These are phyloP conservation scores for Lepidium didymum DNA, from an alignment of 345 rosid genomes.

Conservation along the genomic window DNA sequence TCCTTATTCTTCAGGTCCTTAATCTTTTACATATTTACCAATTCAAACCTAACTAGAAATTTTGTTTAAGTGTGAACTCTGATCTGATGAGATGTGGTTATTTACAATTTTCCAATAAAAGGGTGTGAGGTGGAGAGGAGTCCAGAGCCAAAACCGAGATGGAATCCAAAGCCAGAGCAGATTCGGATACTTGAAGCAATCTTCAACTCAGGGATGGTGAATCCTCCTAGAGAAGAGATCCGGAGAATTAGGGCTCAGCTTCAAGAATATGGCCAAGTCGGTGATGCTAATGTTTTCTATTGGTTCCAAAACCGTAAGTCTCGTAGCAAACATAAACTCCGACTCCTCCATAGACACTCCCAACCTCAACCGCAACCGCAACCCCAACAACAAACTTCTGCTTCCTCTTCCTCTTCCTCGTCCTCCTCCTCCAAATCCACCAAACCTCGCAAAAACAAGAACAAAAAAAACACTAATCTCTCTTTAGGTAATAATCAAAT, in stretches of 20 bases:
- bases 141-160: slow-evolving; percentile 96
- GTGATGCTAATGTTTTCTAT: slow-evolving; percentile 95
- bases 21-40: not conserved
- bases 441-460: slow-evolving; percentile 33
- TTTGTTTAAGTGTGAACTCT: not conserved
- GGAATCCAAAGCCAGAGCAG: slow-evolving; percentile 99
- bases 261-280: slow-evolving; percentile 96
- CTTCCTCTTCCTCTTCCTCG: slow-evolving; percentile 43
- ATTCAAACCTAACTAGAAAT: not conserved
- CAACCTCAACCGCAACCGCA: slow-evolving; percentile 19
- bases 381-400: slow-evolving; percentile 3
- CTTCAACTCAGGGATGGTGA: slow-evolving; percentile 98
- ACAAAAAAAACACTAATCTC: slow-evolving; percentile 32
- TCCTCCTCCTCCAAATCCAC: slow-evolving; percentile 64
- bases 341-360: slow-evolving; percentile 53
- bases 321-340: slow-evolving; percentile 88
- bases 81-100: not conserved
- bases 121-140: slow-evolving; percentile 80
- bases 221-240: slow-evolving; percentile 97
- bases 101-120: not conserved
- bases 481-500: slow-evolving; percentile 27
- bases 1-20: slow-evolving; percentile 27
- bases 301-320: slow-evolving; percentile 99
- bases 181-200: slow-evolving; percentile 90
- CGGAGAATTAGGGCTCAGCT: slow-evolving; percentile 81